Percentiles rank a stretch among this genome's conserved stretches.
Conservation (phyloP, 805 yeast genomes). For the Metschnikowia orientalis region DNA sequence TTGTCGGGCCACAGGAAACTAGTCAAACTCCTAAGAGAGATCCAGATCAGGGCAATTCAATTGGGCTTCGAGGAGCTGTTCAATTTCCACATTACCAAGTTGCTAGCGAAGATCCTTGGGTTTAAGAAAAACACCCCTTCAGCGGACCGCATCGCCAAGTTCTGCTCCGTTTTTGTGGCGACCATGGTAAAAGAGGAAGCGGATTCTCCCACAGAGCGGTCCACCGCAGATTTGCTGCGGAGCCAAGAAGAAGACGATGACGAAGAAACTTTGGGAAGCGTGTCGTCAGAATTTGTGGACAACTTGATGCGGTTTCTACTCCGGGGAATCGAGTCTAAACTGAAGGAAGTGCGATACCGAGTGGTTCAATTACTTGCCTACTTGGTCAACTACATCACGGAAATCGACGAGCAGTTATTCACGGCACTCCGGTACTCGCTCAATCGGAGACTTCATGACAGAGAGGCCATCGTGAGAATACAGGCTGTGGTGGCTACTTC, state of each 20-base stretch:
- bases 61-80: conserved; percentile 56
- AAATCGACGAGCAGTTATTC: conserved; percentile 68
- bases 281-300: conserved; percentile 53
- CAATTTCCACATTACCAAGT: conserved; percentile 51
- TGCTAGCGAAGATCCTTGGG: conserved; percentile 62
- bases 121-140: conserved; percentile 63
- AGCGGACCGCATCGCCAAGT: conserved; percentile 74
- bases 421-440: conserved; percentile 58
- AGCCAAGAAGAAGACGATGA: conserved; percentile 30
- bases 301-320: conserved; percentile 60
- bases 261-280: conserved; percentile 35
- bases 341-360: conserved; percentile 73
- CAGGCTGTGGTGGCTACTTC: conserved; percentile 81
- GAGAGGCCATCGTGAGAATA: conserved; percentile 73
- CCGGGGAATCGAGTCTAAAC: conserved; percentile 75
- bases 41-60: conserved; percentile 52
- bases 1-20: conserved; percentile 76
- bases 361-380: conserved; percentile 72
- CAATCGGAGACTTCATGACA: conserved; percentile 62
- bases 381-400: conserved; percentile 66
- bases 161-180: conserved; percentile 56
- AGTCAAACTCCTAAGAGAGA: conserved; percentile 54
- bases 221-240: neutral
- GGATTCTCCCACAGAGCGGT: conserved; percentile 14
- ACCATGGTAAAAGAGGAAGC: conserved; percentile 38